These are phyloP conservation scores for Holtermannia corniformis DNA, from an alignment of 768 basidiomycete species.

Conservation along the genomic window DNA sequence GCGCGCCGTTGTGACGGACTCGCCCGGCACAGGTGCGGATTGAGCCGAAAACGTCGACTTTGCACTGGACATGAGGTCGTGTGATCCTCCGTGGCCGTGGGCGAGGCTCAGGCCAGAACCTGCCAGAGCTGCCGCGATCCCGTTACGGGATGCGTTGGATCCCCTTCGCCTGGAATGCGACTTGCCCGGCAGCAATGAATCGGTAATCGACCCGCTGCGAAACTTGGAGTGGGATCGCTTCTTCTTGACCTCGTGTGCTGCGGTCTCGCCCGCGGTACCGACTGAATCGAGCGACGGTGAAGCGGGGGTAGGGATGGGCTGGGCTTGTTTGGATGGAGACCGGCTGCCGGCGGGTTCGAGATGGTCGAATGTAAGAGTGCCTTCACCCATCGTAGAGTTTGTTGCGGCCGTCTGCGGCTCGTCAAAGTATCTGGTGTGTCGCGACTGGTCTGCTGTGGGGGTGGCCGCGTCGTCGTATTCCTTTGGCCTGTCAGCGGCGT, in stretches of 20 bases:
- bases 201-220: slow-evolving; percentile 2
- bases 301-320: slow-evolving; percentile 9
- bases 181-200: background rate
- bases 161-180: background rate
- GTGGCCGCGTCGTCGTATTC: background rate
- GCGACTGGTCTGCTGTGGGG: background rate
- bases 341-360: slow-evolving; percentile 4
- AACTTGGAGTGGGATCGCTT: background rate
- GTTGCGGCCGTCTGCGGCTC: background rate
- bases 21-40: background rate
- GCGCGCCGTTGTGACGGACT: background rate
- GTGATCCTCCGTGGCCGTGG: background rate
- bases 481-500: background rate
- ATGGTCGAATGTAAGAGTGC: slow-evolving; percentile 4
- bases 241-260: background rate
- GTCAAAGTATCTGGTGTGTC: background rate
- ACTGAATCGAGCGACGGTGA: background rate
- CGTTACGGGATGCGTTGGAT: background rate
- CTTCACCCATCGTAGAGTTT: background rate
- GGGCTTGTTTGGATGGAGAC: slow-evolving; percentile 1
- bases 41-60: background rate
- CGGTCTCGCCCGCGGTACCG: too few relatives aligned
- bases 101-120: background rate
- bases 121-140: background rate
- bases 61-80: background rate